Base-by-base conservation (phyloP, 1,284 basidiomycete species). In the Cryptococcus sp. region DNA sequence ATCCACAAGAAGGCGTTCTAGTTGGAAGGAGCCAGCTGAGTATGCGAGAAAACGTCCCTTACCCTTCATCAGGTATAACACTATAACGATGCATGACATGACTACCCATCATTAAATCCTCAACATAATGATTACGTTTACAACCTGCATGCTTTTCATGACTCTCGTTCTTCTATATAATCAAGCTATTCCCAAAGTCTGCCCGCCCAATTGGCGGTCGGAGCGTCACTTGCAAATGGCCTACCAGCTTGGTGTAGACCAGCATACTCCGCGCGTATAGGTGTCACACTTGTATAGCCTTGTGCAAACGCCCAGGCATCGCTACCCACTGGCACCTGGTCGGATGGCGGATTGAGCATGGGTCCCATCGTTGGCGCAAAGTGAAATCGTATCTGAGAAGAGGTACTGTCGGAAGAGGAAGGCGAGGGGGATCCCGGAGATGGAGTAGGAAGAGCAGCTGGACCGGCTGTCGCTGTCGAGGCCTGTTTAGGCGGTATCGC, bases 291-390 rank as follows among this genome's bases (percentile, higher is more conserved):
- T 16, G 58, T 58, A 46, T 65, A 69, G 0, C 68, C 69, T 44
- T 66, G 61, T 12, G 65, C 60, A 50, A 71, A 69, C 12, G 66
- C 69, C 69, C 69, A 92, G 0, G 80, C 82, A 71, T 94, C 91
- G 9, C 85, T 83, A 2, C 86, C 88, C 34, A 80, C 75, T 0
- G 87, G 85, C 19, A 92, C 66, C 9, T 71, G 69, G 1, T 78
- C 76, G 22, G 76, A 54, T 18, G 77, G 68, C 1, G 87, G 86
- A 40, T 77, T 79, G 47, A 94, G 78, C 19, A 94, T 74, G 7
- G 76, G 76, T 12, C 74, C 74, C 75, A 93, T 82, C 45, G 87
- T 82, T 14, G 92, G 91, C 22, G 81, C 77, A 66, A 89, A 95
- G 65, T 81, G 82, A 77, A 94, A 95, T 26, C 79, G 72, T 44